Evolutionary conservation across 768 basidiomycete species (phyloP), one percentile per base, ranked within the genome.

Genomic region (Coprinellus micaceus): DNA sequence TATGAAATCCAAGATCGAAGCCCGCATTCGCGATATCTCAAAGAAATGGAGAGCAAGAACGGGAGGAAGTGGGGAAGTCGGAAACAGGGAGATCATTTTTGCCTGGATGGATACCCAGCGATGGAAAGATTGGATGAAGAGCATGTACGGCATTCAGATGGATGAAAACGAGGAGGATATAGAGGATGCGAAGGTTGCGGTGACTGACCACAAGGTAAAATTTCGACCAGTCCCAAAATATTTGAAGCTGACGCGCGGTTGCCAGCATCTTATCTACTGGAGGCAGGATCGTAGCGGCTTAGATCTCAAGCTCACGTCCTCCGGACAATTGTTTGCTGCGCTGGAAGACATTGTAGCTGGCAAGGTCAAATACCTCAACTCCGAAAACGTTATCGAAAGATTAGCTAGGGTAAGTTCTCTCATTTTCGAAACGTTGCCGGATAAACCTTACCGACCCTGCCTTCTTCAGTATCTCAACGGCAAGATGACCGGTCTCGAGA

Each of bases 41-140:
- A 74, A 71, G 62, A 81, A 76, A 61, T 94, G 86, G 92, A 78
- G 80, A 58, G 49, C 72, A 36, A 68, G 69, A 64, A 76, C 77
- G 0, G 67, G 65, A 2, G 77, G 77, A 3, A 75, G 63, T 48
- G 75, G 76, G 1, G 63, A 73, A 52, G 70, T 68, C 37, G 74
- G 76, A 30, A 75, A 71, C 41, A 71, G 79, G 33, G 80, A 84
- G 41, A 86, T 96, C 0, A 82, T 94, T 48, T 97, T 94, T 70
- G 80, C 87, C 9, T 94, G 88, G 87, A 94, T 97, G 83, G 92
- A 99, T 65, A 82, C 76, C 2, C 84, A 83, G 24, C 81, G 78
- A 69, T 98, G 96, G 94, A 78, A 71, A 24, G 85, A 81, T 50
- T 98, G 94, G 94, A 74, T 96, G 73, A 93, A 91, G 77, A 86